Evolutionary conservation across 2,329 filamentous ascomycete genomes (phyloP), one percentile per base, ranked within the genome.

Genomic region (Atkinsonella texensis): DNA sequence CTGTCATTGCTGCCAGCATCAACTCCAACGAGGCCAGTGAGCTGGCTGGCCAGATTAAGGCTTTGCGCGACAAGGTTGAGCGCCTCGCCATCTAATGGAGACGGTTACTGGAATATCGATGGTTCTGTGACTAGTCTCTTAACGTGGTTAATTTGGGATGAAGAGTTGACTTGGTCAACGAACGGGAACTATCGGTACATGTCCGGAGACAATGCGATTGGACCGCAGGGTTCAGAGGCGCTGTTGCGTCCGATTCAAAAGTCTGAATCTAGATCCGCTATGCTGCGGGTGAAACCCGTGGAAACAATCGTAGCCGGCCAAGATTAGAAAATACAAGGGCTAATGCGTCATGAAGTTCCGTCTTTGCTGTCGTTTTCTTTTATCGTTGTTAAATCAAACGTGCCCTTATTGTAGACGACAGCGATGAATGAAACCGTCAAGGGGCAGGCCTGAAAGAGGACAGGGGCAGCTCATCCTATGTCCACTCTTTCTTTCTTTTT

Each of bases 31-130:
- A 95, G 73, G 85, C 85, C 40, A 87, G 81, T 63, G 90, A 96
- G 70, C 77, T 97, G 54, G 87, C 84, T 70, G 80, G 81, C 64
- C 89, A 94, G 77, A 96, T 97, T 70, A 80, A 86, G 62, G 78
- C 83, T 58, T 77, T 96, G 65, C 94, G 91, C 77, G 87, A 94
- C 72, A 94, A 95, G 82, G 87, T 97, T 52, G 91, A 97, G 79
- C 81, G 90, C 62, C 79, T 96, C 60, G 89, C 91, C 76, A 95
- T 96, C 74, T 96, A 84, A 80, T 15, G 18, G 12, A 6, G 7
- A 31, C 15, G n/a, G 28, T 9, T n/a, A 15, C n/a, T 31, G n/a
- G 31, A 13, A 17, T n/a, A 15, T 20, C 18, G 32, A 39, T n/a
- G 43, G 11, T 17, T 17, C n/a, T 47, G 32, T 12, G 28, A 20